Conservation (phyloP, 2,329 filamentous ascomycete genomes). For the Decorospora gaudefroyi region DNA sequence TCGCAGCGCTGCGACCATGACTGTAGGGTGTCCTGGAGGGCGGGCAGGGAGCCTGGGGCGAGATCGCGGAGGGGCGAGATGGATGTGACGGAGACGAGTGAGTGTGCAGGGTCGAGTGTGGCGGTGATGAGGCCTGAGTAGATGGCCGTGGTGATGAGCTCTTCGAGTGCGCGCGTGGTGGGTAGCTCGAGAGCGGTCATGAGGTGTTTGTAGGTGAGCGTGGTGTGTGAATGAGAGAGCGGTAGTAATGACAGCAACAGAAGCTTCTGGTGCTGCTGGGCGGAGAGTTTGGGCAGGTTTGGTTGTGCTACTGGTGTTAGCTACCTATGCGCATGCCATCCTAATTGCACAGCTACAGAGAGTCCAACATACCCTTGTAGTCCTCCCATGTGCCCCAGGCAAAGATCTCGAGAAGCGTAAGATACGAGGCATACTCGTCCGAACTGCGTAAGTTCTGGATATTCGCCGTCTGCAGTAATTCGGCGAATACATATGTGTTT, state of each 20-base stretch:
- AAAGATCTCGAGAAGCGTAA: conserved; percentile 82
- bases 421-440: conserved; percentile 65
- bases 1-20: conserved; percentile 81
- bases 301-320: conserved; percentile 42
- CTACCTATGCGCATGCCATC: not conserved
- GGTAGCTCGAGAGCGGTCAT: conserved; percentile 68
- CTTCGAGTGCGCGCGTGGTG: conserved; percentile 73
- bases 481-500: conserved; percentile 90
- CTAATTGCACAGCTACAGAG: not conserved
- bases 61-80: conserved; percentile 87
- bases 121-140: conserved; percentile 82
- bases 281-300: conserved; percentile 71
- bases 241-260: conserved; percentile 87
- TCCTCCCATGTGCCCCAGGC: conserved; percentile 86
- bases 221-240: conserved; percentile 67
- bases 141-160: conserved; percentile 82
- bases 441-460: conserved; percentile 71
- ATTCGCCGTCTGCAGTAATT: conserved; percentile 81
- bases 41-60: conserved; percentile 69
- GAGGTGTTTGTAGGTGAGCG: conserved; percentile 73
- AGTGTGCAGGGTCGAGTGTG: conserved; percentile 78
- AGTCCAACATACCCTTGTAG: conserved; percentile 63
- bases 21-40: conserved; percentile 69
- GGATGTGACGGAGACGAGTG: conserved; percentile 75
- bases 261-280: conserved; percentile 79